Evolutionary conservation across 2,329 filamentous ascomycete species (phyloP).

Genomic region (Sporothrix inflata): DNA sequence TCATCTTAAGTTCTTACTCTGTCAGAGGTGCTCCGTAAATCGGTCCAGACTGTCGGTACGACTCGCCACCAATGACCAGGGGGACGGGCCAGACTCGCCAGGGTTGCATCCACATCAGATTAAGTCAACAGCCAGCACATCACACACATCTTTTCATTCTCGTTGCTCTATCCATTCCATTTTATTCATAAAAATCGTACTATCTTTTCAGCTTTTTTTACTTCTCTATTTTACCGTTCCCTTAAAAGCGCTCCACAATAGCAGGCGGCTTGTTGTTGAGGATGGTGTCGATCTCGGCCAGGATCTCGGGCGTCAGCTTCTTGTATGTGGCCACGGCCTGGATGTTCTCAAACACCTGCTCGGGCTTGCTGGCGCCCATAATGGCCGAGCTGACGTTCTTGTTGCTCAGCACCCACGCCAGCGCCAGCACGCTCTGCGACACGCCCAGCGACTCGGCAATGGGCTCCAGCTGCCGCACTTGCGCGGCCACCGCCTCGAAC

Average conservation of each 20-base stretch:
- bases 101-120: neutral
- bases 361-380: conserved; percentile 60
- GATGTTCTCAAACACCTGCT: conserved; percentile 65
- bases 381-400: conserved; percentile 64
- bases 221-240: neutral
- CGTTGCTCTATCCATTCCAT: neutral
- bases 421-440: conserved; percentile 58
- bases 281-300: conserved; percentile 63
- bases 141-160: too few relatives aligned
- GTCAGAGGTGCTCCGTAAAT: neutral
- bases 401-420: conserved; percentile 67
- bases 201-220: neutral
- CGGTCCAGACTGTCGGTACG: neutral
- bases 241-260: conserved; percentile 41
- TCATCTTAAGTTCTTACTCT: neutral
- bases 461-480: conserved; percentile 61
- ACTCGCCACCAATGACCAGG: neutral
- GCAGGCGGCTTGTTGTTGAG: conserved; percentile 61
- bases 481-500: conserved; percentile 56
- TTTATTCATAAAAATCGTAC: neutral
- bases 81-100: neutral
- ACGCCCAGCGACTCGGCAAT: conserved; percentile 68
- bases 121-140: neutral
- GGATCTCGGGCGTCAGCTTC: conserved; percentile 61
- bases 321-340: conserved; percentile 56